A percentile compares a stretch with the other conserved stretches of the same genome.
phyloP scores from a whole-genome alignment of 2,329 filamentous ascomycete genomes.

The Westerdykella sp. region DNA sequence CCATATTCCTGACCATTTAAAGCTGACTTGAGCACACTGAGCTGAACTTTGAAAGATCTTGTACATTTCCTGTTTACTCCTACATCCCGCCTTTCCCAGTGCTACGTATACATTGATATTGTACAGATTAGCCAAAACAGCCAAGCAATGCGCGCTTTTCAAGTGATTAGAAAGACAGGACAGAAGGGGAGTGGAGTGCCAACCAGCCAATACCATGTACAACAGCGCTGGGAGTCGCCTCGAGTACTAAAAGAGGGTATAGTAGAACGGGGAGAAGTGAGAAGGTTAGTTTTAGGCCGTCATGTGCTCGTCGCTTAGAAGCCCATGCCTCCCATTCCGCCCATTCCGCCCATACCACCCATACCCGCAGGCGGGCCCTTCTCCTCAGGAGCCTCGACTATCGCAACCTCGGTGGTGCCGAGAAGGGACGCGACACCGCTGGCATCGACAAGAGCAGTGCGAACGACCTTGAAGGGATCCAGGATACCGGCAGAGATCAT shows the following conservation, averaged over 20 bases:
- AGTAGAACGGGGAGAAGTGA: constrained; percentile 24
- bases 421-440: constrained; percentile 94
- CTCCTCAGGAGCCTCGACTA: constrained; percentile 92
- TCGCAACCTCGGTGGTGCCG: constrained; percentile 95
- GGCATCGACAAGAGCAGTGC: constrained; percentile 89
- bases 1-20: background rate
- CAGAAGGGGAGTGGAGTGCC: constrained; percentile 34
- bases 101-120: constrained; percentile 34
- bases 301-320: constrained; percentile 42
- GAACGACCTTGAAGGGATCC: constrained; percentile 98
- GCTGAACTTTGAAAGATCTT: constrained; percentile 11
- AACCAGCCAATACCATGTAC: constrained; percentile 29
- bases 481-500: constrained; percentile 97
- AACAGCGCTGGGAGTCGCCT: constrained; percentile 26
- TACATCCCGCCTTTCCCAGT: constrained; percentile 26
- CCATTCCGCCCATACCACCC: constrained; percentile 50
- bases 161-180: constrained; percentile 19
- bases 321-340: constrained; percentile 53
- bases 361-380: constrained; percentile 59
- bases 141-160: constrained; percentile 34
- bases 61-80: constrained; percentile 28
- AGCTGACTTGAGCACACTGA: background rate
- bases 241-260: constrained; percentile 30
- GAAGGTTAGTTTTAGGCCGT: constrained; percentile 22
- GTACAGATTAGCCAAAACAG: constrained; percentile 26